Evolutionary conservation across 2,329 filamentous ascomycete genomes (phyloP), one percentile per base, ranked within the genome.

Genomic region (Talaromyces sp.): DNA sequence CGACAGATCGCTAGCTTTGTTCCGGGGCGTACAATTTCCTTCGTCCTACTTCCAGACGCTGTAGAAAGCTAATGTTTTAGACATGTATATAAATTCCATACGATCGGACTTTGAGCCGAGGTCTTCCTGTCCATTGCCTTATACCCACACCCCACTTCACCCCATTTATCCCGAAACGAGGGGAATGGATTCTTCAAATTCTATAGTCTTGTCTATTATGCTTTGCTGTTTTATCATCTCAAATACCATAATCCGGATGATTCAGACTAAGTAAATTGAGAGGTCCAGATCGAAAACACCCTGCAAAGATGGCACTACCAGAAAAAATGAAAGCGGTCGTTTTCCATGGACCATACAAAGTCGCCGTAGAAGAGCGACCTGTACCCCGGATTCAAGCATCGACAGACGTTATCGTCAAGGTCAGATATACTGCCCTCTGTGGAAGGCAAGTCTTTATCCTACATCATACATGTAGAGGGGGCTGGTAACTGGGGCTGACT

Each of bases 241-340:
- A 37, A 37, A 2, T 4, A 24, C 6, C 14, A 9, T 31, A 14
- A 56, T 16, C 8, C 7, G 14, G n/a, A 56, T 6, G 5, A 37
- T n/a, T 22, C 33, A 37, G 10, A 22, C 33, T 37, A 4, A 31
- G 5, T 22, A 13, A 22, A 39, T 10, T 35, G 10, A n/a, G 22
- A 3, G 13, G n/a, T 6, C 13, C 16, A 35, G 16, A 13, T 37
- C 45, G 3, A 13, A 24, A 47, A 24, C 10, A 50, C 11, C 1
- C 7, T 43, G 24, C 8, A 43, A 39, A 57, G 2, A 65, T 65
- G 64, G 35, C 43, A 37, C 52, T 54, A 8, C 64, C 64, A 16
- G 52, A 62, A n/a, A 50, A 19, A 14, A 97, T 97, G 93, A 90
- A 91, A 77, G 92, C 92, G 35, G 91, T 97, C 35, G 86, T 97